Base-by-base conservation (phyloP, 2,329 filamentous ascomycete species). In the Fusarium praegraminearum region DNA sequence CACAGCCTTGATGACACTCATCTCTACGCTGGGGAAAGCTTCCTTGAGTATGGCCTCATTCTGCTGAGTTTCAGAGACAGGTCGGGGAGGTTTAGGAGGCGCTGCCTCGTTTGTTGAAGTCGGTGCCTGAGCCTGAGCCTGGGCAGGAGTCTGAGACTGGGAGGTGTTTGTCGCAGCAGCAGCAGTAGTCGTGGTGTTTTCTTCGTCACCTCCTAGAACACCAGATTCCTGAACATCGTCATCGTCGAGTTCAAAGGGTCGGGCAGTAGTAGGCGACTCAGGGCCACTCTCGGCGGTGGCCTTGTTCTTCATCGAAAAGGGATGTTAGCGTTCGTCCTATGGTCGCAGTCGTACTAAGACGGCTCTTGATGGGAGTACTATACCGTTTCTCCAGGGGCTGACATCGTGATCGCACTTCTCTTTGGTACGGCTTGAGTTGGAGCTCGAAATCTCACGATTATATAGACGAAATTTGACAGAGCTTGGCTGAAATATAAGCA, bases 21-120 rank as follows among this genome's bases (percentile, higher is more conserved):
- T 78, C 56, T 99, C 96, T 65, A 98, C 92, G 57, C 84, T 87
- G 1, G 96, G 96, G 75, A 99, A 99, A 0, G 96, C 96, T 80
- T 99, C 96, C 79, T 93, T 95, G 58, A 99, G 85, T 5, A 94
- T 98, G 74, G 89, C 88, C 80, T 95, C 91, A 49, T 93, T 94
- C 83, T 97, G 92, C 80, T 97, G 91, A 65, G 91, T 87, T 68
- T 96, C 91, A 69, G 89, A 93, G 75, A 93, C 76, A 47, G 95
- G 95, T 62, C 94, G 89, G 35, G 94, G 94, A 33, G 94, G 94
- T 83, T 98, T 97, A 41, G 91, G 86, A 15, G 94, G 94, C 26
- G 90, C 80, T 22, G 75, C 75, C 49, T 83, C 80, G 33, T 82
- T 76, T 43, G 81, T 75, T 28, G 81, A 73, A 20, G 76, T 53